Conservation (phyloP, 225 moss, liverwort and hornwort genomes). For the Neckera pumila region DNA sequence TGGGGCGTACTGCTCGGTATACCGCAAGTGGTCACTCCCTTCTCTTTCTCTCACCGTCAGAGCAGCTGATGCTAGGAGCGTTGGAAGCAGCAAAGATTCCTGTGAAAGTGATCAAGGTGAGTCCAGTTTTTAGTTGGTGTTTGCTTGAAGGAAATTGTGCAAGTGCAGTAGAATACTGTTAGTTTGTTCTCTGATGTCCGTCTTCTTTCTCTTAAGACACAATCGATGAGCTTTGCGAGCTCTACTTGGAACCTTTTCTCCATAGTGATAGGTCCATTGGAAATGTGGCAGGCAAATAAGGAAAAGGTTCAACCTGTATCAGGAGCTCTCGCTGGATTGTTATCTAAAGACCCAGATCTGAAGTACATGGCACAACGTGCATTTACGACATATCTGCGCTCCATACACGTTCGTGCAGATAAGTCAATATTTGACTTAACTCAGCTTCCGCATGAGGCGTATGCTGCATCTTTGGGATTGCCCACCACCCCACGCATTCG, state of each 20-base stretch:
- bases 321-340: constrained; percentile 71
- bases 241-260: not conserved
- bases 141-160: not conserved
- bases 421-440: constrained; percentile 84
- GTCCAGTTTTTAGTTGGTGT: not conserved
- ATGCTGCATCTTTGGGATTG: constrained; percentile 85
- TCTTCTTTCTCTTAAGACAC: not conserved
- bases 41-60: constrained; percentile 74
- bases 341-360: constrained; percentile 76
- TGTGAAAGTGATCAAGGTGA: constrained; percentile 83
- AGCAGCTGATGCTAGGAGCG: constrained; percentile 64
- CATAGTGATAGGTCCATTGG: not conserved
- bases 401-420: constrained; percentile 71
- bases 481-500: constrained; percentile 96
- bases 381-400: constrained; percentile 85
- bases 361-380: constrained; percentile 93
- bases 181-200: not conserved
- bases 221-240: not conserved
- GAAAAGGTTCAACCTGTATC: constrained; percentile 81
- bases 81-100: constrained; percentile 79
- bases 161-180: not conserved
- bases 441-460: constrained; percentile 80
- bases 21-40: constrained; percentile 87
- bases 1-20: constrained; percentile 96
- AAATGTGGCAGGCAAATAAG: constrained; percentile 66